A percentile compares a stretch with the other conserved stretches of the same genome.
phyloP scores from a whole-genome alignment of 768 basidiomycete species.

The Phaeolepiota aurea region DNA sequence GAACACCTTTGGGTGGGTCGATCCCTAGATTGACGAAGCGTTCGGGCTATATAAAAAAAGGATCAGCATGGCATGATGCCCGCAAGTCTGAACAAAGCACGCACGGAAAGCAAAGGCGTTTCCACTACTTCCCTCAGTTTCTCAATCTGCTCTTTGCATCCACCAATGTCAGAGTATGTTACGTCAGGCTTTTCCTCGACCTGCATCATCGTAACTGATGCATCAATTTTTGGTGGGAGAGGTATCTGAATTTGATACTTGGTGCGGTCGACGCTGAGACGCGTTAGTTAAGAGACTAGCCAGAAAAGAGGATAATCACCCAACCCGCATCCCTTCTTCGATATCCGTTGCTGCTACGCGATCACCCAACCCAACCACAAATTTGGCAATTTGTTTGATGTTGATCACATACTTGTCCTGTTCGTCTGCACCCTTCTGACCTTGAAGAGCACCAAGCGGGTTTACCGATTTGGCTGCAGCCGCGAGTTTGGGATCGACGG shows the following conservation, averaged over 20 bases:
- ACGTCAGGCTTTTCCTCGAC: constrained; percentile 98
- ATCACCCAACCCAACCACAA: constrained; percentile 95
- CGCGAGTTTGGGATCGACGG: constrained; percentile 65
- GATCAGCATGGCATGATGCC: constrained; percentile 14
- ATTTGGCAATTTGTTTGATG: constrained; percentile 99
- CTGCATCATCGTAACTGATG: constrained; percentile 99
- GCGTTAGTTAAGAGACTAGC: constrained; percentile 2
- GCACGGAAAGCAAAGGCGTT: constrained; percentile 85
- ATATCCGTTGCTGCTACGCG: constrained; percentile 97
- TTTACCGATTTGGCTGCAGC: constrained; percentile 76
- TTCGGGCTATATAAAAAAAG: constrained; percentile 70
- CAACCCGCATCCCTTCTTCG: constrained; percentile 99
- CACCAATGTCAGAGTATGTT: constrained; percentile 95
- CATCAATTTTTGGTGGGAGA: constrained; percentile 96
- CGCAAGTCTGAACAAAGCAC: constrained; percentile 23
- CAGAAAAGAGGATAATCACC: constrained; percentile 46
- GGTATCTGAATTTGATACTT: constrained; percentile 99
- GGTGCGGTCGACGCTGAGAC: constrained; percentile 78
- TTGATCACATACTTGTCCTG: constrained; percentile 99
- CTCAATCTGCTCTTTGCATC: constrained; percentile 99
- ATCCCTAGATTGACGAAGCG: constrained; percentile 97
- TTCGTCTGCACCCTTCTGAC: constrained; percentile 96
- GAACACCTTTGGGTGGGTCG: constrained; percentile 96
- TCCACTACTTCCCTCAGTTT: constrained; percentile 98
- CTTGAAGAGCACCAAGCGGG: constrained; percentile 66